These are phyloP conservation scores for Coemansia guatemalensis DNA, from an alignment of 192 early-diverging fungal species.

Conservation along the genomic window DNA sequence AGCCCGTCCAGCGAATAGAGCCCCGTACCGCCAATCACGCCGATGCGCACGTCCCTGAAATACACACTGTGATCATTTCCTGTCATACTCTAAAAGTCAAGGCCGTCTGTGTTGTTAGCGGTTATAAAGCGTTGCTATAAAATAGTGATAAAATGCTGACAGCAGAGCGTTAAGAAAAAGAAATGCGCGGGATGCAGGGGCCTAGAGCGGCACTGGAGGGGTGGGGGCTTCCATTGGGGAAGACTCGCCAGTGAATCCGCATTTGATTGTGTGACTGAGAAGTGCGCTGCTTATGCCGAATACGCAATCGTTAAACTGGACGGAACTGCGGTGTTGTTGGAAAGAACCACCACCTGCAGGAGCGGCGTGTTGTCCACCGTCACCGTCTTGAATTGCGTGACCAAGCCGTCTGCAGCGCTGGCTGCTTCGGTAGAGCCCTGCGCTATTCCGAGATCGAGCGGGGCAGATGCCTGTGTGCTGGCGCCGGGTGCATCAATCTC, in stretches of 20 bases:
- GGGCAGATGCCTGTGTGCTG: constrained; percentile 8
- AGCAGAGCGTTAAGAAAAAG: too few species aligned
- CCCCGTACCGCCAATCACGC: constrained; percentile 93
- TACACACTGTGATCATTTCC: constrained; percentile 3
- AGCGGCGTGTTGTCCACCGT: constrained; percentile 29
- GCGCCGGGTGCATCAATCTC: constrained; percentile 14
- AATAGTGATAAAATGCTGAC: too few species aligned
- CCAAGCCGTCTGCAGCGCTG: background rate
- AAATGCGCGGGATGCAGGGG: too few species aligned
- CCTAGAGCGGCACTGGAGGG: too few species aligned
- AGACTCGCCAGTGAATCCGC: too few species aligned
- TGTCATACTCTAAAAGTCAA: constrained; percentile 4
- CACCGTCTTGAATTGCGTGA: constrained; percentile 30
- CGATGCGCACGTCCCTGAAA: constrained; percentile 72
- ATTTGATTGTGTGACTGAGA: background rate
- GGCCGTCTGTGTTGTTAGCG: too few species aligned
- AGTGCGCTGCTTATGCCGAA: background rate
- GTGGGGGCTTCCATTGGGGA: too few species aligned
- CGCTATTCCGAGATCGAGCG: constrained; percentile 26
- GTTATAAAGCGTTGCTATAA: too few species aligned
- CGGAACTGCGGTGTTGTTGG: constrained; percentile 41
- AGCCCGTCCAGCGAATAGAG: constrained; percentile 87
- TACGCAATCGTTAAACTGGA: constrained; percentile 38
- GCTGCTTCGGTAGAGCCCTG: background rate
- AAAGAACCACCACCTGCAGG: constrained; percentile 40